A percentile compares a stretch with the other conserved stretches of the same genome.
Conservation (phyloP, 441 rosid genomes). For the Erysimum pusillum region DNA sequence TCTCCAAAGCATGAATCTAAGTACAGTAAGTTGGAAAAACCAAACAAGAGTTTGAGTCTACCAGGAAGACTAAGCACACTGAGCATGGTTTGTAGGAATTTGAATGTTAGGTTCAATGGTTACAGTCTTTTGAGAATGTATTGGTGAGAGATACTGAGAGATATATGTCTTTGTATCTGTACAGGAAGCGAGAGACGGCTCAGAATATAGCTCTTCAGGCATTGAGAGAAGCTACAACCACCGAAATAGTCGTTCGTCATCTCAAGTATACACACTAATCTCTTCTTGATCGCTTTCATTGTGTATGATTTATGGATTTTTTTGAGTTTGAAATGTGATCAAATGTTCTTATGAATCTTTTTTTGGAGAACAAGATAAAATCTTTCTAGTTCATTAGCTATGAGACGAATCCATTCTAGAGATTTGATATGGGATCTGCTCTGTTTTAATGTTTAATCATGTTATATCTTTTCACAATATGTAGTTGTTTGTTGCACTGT, state of each 20-base stretch:
- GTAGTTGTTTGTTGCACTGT: no score
- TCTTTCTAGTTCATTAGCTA: no score
- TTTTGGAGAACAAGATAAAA: neutral
- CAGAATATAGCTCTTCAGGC: constrained; percentile 90
- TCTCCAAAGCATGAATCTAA: constrained; percentile 32
- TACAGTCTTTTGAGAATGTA: neutral
- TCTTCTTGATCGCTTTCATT: constrained; percentile 2
- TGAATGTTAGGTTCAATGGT: neutral
- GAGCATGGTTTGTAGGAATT: constrained; percentile 61
- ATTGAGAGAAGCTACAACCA: constrained; percentile 82
- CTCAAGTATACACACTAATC: constrained; percentile 63
- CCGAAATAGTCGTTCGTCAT: constrained; percentile 77
- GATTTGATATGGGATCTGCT: no score
- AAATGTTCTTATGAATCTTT: constrained; percentile 4
- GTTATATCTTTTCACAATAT: no score
- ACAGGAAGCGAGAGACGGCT: constrained; percentile 86
- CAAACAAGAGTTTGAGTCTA: constrained; percentile 37
- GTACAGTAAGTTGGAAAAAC: constrained; percentile 32
- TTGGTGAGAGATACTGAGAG: constrained; percentile 12
- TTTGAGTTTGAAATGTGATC: constrained; percentile 12
- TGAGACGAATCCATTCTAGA: no score
- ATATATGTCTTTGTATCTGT: constrained; percentile 38
- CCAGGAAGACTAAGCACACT: constrained; percentile 58
- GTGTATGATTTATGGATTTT: neutral
- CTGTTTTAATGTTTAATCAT: no score